phyloP scores from a whole-genome alignment of 148 eudicot species.

The Salicornia ramosissima region DNA sequence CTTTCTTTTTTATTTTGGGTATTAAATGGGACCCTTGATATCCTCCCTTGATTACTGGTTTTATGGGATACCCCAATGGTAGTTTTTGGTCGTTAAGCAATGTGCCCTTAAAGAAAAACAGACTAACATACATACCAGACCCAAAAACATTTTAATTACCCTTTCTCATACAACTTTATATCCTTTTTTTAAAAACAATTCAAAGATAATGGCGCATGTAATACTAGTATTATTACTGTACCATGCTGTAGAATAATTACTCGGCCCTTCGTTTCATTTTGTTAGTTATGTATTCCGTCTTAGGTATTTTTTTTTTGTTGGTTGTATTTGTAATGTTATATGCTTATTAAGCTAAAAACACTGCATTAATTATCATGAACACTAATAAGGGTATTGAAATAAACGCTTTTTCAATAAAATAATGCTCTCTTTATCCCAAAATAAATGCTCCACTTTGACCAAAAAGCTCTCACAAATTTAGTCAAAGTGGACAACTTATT shows the following conservation, averaged over 20 bases:
- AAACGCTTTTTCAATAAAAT: no score
- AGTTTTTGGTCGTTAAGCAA: background rate
- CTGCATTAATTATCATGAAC: no score
- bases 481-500: no score
- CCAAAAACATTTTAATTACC: conserved; percentile 10
- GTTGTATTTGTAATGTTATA: no score
- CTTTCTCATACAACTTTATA: conserved; percentile 11
- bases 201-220: conserved; percentile 25
- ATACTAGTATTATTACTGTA: conserved; percentile 11
- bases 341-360: no score
- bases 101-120: conserved; percentile 11
- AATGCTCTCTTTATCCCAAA: no score
- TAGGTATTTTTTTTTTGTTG: no score
- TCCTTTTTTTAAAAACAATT: background rate
- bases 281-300: no score
- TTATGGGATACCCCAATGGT: conserved; percentile 33
- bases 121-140: background rate
- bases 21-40: conserved; percentile 1
- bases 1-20: background rate
- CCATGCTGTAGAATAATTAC: conserved; percentile 17
- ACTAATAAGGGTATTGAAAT: no score
- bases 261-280: no score
- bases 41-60: conserved; percentile 28
- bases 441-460: no score
- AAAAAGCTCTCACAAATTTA: no score